Base-by-base conservation (phyloP, 768 basidiomycete species). In the Boletellus sp. region DNA sequence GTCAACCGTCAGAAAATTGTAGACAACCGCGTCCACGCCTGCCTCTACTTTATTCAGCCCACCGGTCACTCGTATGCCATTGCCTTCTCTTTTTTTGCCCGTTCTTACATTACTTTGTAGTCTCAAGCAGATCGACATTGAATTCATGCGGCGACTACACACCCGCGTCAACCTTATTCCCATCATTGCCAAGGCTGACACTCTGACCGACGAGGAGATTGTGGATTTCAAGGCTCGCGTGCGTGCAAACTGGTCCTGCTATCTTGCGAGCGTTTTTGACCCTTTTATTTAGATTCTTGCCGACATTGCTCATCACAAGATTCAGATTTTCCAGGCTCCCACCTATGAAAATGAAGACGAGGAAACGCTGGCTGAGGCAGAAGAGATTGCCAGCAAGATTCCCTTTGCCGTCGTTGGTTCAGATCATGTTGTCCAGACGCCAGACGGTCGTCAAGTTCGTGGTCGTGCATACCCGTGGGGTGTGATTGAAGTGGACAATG, bases 331-430 rank as follows among this genome's bases (percentile, higher is more conserved):
- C 86, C 88, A 95, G 67, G 94, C 96, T 1, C 96, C 96, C 1
- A 85, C 87, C 1, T 98, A 99, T 63, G 94, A 98, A 51, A 93
- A 94, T 58, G 96, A 99, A 70, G 96, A 99, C 59, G 96, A 98
- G 68, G 96, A 99, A 74, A 96, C 94, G 1, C 74, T 98, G 50
- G 91, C 92, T 6, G 96, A 99, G 72, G 89, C 92, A 35, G 95
- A 97, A 71, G 96, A 96, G 72, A 98, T 99, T 62, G 87, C 87
- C 38, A 85, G 89, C 84, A 97, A 97, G 73, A 94, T 99, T 61
- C 96, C 96, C 16, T 99, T 99, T 60, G 96, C 96, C 42, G 87
- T 99, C 42, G 96, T 99, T 42, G 96, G 96, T 22, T 97, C 95
- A 20, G 87, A 97, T 71, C 76, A 78, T 55, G 72, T 87, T 47